Conservation (phyloP, 2,329 filamentous ascomycete species). For the Coniochaeta hoffmannii region DNA sequence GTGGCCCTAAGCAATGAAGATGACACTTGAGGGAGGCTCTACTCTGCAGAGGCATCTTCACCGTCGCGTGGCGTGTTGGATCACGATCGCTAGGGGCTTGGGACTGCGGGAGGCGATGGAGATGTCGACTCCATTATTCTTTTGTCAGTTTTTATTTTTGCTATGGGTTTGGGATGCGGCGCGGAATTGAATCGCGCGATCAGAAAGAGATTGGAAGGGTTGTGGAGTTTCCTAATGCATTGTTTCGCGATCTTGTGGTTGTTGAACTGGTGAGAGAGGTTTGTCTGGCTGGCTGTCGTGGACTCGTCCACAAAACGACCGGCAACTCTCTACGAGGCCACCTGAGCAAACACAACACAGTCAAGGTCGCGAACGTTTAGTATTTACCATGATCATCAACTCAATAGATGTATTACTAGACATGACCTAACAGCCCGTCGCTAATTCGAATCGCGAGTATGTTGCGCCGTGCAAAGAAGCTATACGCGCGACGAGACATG, state of each 20-base stretch:
- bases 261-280: too few species aligned
- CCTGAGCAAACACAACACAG: background rate
- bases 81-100: slow-evolving; percentile 56
- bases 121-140: slow-evolving; percentile 37
- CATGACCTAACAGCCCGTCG: background rate
- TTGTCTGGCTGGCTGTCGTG: too few species aligned
- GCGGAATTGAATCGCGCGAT: background rate
- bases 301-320: too few species aligned
- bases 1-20: slow-evolving; percentile 61
- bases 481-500: background rate
- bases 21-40: slow-evolving; percentile 62
- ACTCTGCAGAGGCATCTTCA: slow-evolving; percentile 66
- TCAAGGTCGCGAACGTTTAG: background rate
- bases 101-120: slow-evolving; percentile 48
- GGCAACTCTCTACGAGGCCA: too few species aligned
- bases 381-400: background rate
- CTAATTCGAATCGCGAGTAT: background rate
- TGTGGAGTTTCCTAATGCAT: background rate
- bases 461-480: background rate
- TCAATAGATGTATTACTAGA: background rate
- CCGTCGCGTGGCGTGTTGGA: slow-evolving; percentile 65
- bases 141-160: background rate
- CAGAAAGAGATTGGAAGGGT: background rate
- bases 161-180: background rate
- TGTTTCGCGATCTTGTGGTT: too few species aligned